Conservation (phyloP, 164 flowering plant species). For the Chloranthus sessilifolius region DNA sequence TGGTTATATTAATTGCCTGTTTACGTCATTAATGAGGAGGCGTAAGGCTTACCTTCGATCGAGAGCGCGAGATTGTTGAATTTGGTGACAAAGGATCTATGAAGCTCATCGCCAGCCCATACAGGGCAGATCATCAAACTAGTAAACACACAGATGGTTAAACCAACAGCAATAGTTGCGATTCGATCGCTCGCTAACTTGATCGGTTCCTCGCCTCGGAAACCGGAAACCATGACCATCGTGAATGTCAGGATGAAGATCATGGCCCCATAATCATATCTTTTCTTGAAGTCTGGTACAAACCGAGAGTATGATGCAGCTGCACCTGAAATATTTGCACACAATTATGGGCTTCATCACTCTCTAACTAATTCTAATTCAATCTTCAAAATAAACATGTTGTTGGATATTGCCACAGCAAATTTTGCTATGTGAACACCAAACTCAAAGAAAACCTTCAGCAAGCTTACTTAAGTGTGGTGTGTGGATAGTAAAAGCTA, state of each 20-base stretch:
- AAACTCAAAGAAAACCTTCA: too few species aligned
- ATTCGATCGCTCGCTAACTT: slow-evolving; percentile 54
- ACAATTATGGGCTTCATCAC: too few species aligned
- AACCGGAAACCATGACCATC: slow-evolving; percentile 60
- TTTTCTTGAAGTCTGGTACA: slow-evolving; percentile 55
- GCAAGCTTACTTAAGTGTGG: too few species aligned
- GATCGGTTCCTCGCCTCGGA: slow-evolving; percentile 44
- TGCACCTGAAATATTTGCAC: slow-evolving; percentile 49
- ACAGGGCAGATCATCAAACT: slow-evolving; percentile 60
- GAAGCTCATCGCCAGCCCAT: slow-evolving; percentile 83
- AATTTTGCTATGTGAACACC: too few species aligned
- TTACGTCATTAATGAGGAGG: too few species aligned
- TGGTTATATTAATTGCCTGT: too few species aligned
- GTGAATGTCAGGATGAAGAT: slow-evolving; percentile 79
- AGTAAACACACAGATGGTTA: slow-evolving; percentile 44
- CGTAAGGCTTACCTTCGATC: slow-evolving; percentile 47
- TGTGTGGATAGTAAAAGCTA: too few species aligned
- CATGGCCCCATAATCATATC: slow-evolving; percentile 70
- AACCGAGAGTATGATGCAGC: slow-evolving; percentile 48
- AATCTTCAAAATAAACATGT: too few species aligned
- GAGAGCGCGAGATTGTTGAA: slow-evolving; percentile 45
- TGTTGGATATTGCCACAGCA: too few species aligned
- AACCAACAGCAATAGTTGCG: slow-evolving; percentile 58
- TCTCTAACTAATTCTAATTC: too few species aligned
- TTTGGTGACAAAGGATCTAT: slow-evolving; percentile 39